Percentiles rank a stretch among this genome's conserved stretches.
Evolutionary conservation across 192 early-diverging fungal species (phyloP).

Genomic region (Phycomyces nitens): DNA sequence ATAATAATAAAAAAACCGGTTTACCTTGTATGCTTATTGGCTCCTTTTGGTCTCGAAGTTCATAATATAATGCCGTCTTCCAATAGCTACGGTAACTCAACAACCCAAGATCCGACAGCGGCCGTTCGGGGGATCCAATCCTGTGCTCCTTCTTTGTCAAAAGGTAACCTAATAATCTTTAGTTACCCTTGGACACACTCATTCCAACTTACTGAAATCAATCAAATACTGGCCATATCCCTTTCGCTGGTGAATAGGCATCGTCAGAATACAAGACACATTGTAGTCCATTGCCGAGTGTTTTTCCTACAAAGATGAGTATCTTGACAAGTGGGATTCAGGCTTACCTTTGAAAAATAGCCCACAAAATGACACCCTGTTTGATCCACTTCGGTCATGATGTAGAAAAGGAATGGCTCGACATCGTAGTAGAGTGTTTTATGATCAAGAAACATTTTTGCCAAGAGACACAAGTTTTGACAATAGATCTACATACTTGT

Average conservation of each 20-base stretch:
- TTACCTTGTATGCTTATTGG: conserved; percentile 50
- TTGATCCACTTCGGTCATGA: conserved; percentile 82
- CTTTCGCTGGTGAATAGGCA: conserved; percentile 83
- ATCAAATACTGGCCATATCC: conserved; percentile 93
- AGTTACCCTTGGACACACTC: neutral
- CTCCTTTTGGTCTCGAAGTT: conserved; percentile 51
- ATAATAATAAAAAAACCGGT: no score
- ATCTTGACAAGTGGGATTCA: neutral
- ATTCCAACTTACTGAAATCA: conserved; percentile 71
- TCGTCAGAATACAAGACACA: conserved; percentile 90
- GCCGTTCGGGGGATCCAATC: conserved; percentile 86
- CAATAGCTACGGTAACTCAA: conserved; percentile 88
- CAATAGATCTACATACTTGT: conserved; percentile 71
- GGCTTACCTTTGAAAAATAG: conserved; percentile 85
- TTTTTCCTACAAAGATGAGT: conserved; percentile 63
- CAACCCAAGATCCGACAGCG: conserved; percentile 85
- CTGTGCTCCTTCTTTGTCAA: conserved; percentile 72
- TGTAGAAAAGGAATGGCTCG: conserved; percentile 96
- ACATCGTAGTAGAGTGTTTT: conserved; percentile 98
- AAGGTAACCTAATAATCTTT: conserved; percentile 61
- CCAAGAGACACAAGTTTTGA: conserved; percentile 93
- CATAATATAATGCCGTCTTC: conserved; percentile 69
- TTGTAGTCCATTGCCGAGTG: conserved; percentile 79
- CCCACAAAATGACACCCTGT: conserved; percentile 87
- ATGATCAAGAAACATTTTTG: conserved; percentile 96